Evolutionary conservation across 208 protist genomes (phyloP), one percentile per base, ranked within the genome.

Genomic region (Strigomonas galati): DNA sequence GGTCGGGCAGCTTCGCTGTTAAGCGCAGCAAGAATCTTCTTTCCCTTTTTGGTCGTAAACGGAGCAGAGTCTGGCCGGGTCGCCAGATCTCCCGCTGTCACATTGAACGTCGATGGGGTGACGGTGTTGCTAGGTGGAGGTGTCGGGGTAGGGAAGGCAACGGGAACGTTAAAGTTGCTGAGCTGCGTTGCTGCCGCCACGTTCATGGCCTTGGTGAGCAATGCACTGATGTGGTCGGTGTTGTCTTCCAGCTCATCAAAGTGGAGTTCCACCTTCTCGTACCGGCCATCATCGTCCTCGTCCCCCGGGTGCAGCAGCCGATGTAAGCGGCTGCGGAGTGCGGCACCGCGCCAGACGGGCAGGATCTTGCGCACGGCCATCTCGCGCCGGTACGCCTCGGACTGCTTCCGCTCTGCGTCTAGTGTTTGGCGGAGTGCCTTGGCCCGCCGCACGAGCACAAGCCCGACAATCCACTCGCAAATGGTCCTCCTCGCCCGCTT

Each of bases 261-360:
- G 21, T 67, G 69, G 27, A 82, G 48, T 46, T 84, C 62, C 53
- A 93, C 84, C 54, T 81, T 80, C 0, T 63, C 52, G 61, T 85
- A 92, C 49, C 75, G 63, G 9, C 75, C 79, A 17, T 85, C 79
- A 48, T 81, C 82, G 59, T 83, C 79, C 26, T 76, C 72, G 31
- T 72, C 62, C 30, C 12, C 15, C 6, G 62, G 44, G 44, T 80
- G 57, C 44, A 89, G 57, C 23, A 91, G 76, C 21, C 86, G 86
- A 24, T 62, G 57, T 23, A 95, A 68, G 9, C 91, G 82, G 5
- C 75, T 78, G 2, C 91, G 91, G 28, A 93, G 27, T 15, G 76
- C 77, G 0, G 91, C 91, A 1, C 91, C 91, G 44, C 91, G 87
- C 82, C 87, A 86, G n/a, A 96, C 40, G 12, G 87, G 87, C 56